phyloP scores from a whole-genome alignment of 805 yeast genomes.

The Blastobotrys chiropterorum region DNA sequence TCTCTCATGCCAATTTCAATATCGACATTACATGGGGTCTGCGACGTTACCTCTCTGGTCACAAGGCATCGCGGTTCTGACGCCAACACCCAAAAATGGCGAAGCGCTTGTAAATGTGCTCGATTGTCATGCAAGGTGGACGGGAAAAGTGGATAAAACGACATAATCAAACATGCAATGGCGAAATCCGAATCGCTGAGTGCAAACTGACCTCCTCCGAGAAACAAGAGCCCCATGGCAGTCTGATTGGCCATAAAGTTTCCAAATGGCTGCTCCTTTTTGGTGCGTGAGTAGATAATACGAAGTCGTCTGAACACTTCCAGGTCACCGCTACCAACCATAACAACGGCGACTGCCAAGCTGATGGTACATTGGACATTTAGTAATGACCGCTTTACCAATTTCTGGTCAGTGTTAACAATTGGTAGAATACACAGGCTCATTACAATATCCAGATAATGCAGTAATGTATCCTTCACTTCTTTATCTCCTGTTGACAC shows the following conservation, averaged over 20 bases:
- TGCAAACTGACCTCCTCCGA: slow-evolving; percentile 92
- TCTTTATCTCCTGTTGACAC: slow-evolving; percentile 59
- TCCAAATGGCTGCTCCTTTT: slow-evolving; percentile 46
- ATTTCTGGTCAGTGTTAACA: slow-evolving; percentile 48
- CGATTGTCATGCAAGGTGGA: slow-evolving; percentile 35
- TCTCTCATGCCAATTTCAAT: slow-evolving; percentile 36
- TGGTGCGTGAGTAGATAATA: slow-evolving; percentile 51
- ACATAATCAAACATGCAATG: slow-evolving; percentile 60
- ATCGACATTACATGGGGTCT: slow-evolving; percentile 45
- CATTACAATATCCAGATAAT: slow-evolving; percentile 49
- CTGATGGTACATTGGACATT: slow-evolving; percentile 54
- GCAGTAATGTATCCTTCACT: slow-evolving; percentile 52
- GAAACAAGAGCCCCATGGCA: slow-evolving; percentile 79
- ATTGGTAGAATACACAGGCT: slow-evolving; percentile 38
- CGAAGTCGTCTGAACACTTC: slow-evolving; percentile 69
- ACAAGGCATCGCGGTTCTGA: slow-evolving; percentile 78
- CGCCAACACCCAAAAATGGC: slow-evolving; percentile 87
- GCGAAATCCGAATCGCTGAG: slow-evolving; percentile 57
- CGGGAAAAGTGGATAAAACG: slow-evolving; percentile 75
- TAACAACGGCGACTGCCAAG: slow-evolving; percentile 61
- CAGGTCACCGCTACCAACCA: slow-evolving; percentile 91
- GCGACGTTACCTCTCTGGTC: slow-evolving; percentile 60
- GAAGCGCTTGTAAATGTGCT: slow-evolving; percentile 72
- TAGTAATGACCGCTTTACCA: slow-evolving; percentile 49
- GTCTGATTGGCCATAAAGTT: slow-evolving; percentile 70